These are phyloP conservation scores for Cryptomeria japonica DNA, from an alignment of 75 land plant genomes.

Conservation along the genomic window DNA sequence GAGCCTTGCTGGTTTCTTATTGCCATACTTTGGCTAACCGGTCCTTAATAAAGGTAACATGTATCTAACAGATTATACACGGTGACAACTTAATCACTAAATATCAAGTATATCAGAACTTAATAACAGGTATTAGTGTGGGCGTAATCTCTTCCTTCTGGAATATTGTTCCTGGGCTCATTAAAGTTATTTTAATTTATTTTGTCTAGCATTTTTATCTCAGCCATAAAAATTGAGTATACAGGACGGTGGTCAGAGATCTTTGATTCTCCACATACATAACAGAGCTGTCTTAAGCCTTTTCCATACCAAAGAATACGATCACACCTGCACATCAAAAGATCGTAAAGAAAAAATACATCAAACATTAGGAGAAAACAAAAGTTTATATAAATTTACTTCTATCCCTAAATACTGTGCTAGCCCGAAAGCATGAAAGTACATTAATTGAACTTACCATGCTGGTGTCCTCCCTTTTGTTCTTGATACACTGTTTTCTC, in stretches of 20 bases:
- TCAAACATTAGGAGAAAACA: not conserved
- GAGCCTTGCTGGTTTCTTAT: not conserved
- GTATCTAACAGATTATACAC: not conserved
- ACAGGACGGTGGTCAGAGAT: slow-evolving; percentile 71
- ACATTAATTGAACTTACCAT: slow-evolving; percentile 53
- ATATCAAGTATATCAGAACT: not conserved
- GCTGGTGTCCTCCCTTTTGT: slow-evolving; percentile 92
- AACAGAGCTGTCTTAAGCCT: slow-evolving; percentile 48
- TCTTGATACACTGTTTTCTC: slow-evolving; percentile 60
- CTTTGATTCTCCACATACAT: slow-evolving; percentile 49
- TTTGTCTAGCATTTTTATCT: slow-evolving; percentile 39
- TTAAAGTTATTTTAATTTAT: slow-evolving; percentile 26
- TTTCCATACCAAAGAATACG: slow-evolving; percentile 62
- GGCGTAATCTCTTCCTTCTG: slow-evolving; percentile 33
- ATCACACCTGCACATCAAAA: slow-evolving; percentile 48
- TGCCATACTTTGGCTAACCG: not conserved
- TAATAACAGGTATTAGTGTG: slow-evolving; percentile 21
- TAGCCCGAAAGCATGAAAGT: not conserved
- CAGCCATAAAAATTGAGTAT: slow-evolving; percentile 41
- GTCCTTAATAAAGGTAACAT: not conserved
- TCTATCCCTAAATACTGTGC: too few relatives aligned
- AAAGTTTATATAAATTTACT: too few relatives aligned
- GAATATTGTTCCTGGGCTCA: slow-evolving; percentile 15
- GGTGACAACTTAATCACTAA: not conserved
- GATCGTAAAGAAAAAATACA: not conserved